Base-by-base conservation (phyloP, 2,329 filamentous ascomycete species). In the Fusarium nelsonii region DNA sequence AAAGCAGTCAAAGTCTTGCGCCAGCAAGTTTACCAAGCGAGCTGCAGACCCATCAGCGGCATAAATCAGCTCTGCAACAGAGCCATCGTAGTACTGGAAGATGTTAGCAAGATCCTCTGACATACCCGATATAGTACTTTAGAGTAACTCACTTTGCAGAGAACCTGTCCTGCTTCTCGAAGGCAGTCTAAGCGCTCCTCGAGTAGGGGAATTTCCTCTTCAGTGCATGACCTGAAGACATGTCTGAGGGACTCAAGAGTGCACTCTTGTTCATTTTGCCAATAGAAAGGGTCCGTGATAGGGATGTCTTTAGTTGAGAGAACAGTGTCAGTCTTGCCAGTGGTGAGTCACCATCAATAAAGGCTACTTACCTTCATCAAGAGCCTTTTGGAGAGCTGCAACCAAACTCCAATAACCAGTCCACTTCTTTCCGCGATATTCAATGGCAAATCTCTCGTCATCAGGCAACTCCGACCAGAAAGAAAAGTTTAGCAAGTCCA, bases 331-430 rank as follows among this genome's bases (percentile, higher is more conserved):
- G 58, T 46, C 23, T 40, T 34, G 6, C 23, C 14, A 26, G 20
- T 23, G 30, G 46, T 32, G 50, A 54, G 45, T 52, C 44, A 49
- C 48, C 12, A 39, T 37, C 37, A 20, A 41, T 23, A 51, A 46
- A 52, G 23, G 26, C 30, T 34, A 76, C 77, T 61, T 45, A 81
- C 92, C 91, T 84, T 97, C 94, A 52, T 98, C 94, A 41, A 98
- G 81, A 3, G 94, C 97, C 73, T 96, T 85, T 78, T 94, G 92
- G 73, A 99, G 79, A 23, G 92, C 88, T 26, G 96, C 96, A 20
- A 98, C 93, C 58, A 99, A 81, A 78, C 94, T 97, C 90, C 92
- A 97, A 79, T 99, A 99, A 5, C 96, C 96, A 0, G 94, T 97
- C 93, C 94, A 98, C 59, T 81, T 88, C 78, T 88, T 90, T 30